Conservation (phyloP, 192 early-diverging fungal species). For the Thamnidium elegans region DNA sequence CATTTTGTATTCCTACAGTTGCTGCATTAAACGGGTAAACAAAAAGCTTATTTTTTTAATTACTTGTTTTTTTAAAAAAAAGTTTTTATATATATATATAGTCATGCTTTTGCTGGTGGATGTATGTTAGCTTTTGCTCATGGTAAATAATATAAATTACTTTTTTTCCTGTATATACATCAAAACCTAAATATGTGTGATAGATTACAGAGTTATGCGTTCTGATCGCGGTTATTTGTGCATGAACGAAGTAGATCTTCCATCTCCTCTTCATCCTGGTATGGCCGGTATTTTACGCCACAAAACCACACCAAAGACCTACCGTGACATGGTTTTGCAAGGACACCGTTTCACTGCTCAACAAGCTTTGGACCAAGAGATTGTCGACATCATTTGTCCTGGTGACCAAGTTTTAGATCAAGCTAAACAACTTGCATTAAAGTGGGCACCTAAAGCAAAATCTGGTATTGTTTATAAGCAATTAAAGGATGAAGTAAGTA, state of each 20-base stretch:
- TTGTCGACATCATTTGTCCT: conserved; percentile 59
- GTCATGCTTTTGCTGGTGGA: conserved; percentile 79
- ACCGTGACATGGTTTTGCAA: conserved; percentile 62
- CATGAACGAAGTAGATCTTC: conserved; percentile 78
- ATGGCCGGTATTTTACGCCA: conserved; percentile 67
- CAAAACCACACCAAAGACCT: conserved; percentile 57
- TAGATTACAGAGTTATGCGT: conserved; percentile 74
- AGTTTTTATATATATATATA: conserved; percentile 1
- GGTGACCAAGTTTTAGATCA: conserved; percentile 47
- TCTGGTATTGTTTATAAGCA: conserved; percentile 49
- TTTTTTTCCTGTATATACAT: neutral
- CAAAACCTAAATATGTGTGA: neutral
- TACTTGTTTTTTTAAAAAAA: too few species aligned
- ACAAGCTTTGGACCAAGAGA: conserved; percentile 54
- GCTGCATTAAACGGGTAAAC: conserved; percentile 68
- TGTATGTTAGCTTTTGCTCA: conserved; percentile 57
- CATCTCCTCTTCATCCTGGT: conserved; percentile 60
- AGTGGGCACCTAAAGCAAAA: conserved; percentile 56
- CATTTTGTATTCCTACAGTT: conserved; percentile 67
- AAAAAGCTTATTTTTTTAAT: neutral
- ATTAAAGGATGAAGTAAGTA: conserved; percentile 61
- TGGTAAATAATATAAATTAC: conserved; percentile 26
- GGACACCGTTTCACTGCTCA: conserved; percentile 58
- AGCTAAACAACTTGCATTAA: conserved; percentile 52
- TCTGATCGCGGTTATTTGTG: conserved; percentile 71